Percentiles rank a stretch among this genome's conserved stretches.
These are phyloP conservation scores for Stachybotrys echinatus DNA, from an alignment of 2,329 filamentous ascomycete species.

Conservation along the genomic window DNA sequence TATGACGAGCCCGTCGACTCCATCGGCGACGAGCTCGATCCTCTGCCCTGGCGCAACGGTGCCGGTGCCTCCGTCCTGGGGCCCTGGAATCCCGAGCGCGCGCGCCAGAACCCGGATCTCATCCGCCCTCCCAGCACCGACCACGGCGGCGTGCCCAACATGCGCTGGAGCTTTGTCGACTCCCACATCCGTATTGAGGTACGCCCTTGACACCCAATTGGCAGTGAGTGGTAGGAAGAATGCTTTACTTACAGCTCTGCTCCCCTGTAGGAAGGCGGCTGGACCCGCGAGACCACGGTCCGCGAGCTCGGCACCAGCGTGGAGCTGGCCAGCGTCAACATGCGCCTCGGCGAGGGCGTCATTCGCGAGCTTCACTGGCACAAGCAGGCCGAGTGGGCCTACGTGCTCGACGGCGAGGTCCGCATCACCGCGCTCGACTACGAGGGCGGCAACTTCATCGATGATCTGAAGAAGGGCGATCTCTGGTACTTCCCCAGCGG, in stretches of 20 bases:
- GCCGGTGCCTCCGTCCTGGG: constrained; percentile 62
- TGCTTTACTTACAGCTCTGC: too few relatives aligned
- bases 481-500: constrained; percentile 79
- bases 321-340: constrained; percentile 73
- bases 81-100: constrained; percentile 62
- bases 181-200: constrained; percentile 61
- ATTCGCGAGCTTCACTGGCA: constrained; percentile 79
- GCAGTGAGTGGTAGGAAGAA: rapidly evolving
- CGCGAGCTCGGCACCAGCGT: constrained; percentile 59
- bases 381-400: constrained; percentile 75
- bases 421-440: constrained; percentile 69
- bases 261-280: constrained; percentile 58
- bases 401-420: constrained; percentile 65
- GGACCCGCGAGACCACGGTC: constrained; percentile 69
- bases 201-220: too few relatives aligned
- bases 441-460: constrained; percentile 71
- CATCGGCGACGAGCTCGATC: constrained; percentile 54
- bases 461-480: constrained; percentile 71
- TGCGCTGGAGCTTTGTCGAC: constrained; percentile 67
- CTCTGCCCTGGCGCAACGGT: constrained; percentile 60
- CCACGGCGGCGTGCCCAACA: constrained; percentile 63
- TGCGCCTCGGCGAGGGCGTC: constrained; percentile 67
- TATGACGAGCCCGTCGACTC: constrained; percentile 59
- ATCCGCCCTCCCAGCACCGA: constrained; percentile 70
- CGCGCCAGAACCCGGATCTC: constrained; percentile 66